These are phyloP conservation scores for Raffaelea albimanens DNA, from an alignment of 2,329 filamentous ascomycete species.

Conservation along the genomic window DNA sequence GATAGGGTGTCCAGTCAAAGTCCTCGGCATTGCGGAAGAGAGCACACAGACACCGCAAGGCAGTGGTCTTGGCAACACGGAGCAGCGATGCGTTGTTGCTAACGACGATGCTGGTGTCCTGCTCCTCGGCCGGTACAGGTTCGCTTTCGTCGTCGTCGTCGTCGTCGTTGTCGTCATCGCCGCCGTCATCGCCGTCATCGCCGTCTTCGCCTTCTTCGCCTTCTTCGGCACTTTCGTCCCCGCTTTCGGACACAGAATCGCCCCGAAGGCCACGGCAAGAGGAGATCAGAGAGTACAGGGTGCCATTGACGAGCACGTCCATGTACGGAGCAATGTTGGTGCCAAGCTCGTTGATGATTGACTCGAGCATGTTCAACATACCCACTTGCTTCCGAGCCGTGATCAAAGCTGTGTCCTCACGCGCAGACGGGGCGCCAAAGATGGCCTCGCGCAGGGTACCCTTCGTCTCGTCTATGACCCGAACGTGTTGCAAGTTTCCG, in stretches of 20 bases:
- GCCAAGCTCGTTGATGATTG: slow-evolving; percentile 78
- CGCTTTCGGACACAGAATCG: slow-evolving; percentile 13
- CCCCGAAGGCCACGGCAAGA: slow-evolving; percentile 49
- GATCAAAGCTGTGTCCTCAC: slow-evolving; percentile 29
- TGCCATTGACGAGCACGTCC: slow-evolving; percentile 59
- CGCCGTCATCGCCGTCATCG: slow-evolving; percentile 23
- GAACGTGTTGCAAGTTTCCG: slow-evolving; percentile 55
- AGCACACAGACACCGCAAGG: slow-evolving; percentile 73
- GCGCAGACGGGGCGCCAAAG: slow-evolving; percentile 25
- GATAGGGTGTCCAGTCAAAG: slow-evolving; percentile 65
- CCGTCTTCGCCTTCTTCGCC: slow-evolving; percentile 19
- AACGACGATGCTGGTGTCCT: no score
- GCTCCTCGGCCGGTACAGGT: background rate
- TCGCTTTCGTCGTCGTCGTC: slow-evolving; percentile 13
- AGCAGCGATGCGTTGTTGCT: slow-evolving; percentile 41
- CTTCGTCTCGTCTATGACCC: slow-evolving; percentile 36
- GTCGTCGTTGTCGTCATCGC: slow-evolving; percentile 26
- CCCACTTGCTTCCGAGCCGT: slow-evolving; percentile 75
- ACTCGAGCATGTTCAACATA: slow-evolving; percentile 82
- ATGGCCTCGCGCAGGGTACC: slow-evolving; percentile 39
- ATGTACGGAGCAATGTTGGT: slow-evolving; percentile 61
- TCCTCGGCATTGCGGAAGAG: slow-evolving; percentile 57
- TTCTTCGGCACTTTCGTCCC: slow-evolving; percentile 24
- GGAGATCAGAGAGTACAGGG: slow-evolving; percentile 72
- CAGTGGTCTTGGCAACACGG: slow-evolving; percentile 57